Conservation (phyloP, 2,329 filamentous ascomycete species). For the Metarhizium sp. region DNA sequence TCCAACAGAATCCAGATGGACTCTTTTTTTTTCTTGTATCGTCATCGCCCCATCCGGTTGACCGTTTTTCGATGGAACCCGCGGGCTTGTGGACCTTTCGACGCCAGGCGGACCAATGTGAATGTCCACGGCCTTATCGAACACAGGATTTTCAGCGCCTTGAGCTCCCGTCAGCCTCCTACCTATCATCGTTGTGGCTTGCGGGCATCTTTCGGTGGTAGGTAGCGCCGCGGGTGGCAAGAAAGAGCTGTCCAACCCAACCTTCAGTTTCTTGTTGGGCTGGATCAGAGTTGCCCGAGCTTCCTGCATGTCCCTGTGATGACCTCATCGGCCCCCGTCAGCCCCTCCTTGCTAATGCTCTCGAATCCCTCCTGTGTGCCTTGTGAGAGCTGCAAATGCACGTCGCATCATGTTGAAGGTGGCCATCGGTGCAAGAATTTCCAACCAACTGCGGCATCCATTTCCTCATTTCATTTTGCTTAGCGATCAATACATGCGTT, state of each 20-base stretch:
- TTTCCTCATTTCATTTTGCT: background rate
- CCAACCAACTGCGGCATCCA: background rate
- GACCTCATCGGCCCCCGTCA: background rate
- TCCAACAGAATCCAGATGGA: background rate
- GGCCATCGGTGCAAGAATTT: background rate
- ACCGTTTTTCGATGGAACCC: background rate
- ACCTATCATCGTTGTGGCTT: background rate
- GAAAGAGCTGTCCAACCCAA: background rate
- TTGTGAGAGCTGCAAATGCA: background rate
- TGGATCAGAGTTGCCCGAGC: background rate
- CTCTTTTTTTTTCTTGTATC: slow-evolving; percentile 14
- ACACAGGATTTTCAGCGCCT: background rate
- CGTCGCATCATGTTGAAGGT: background rate
- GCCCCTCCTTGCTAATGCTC: background rate
- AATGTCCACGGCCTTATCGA: background rate
- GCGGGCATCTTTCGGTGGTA: background rate
- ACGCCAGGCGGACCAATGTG: background rate
- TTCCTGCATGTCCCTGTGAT: background rate
- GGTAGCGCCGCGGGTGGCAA: background rate
- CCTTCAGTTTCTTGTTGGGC: background rate
- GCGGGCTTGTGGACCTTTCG: background rate
- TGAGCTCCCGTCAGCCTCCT: background rate
- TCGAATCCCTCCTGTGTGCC: background rate
- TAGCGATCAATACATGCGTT: background rate
- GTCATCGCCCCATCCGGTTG: slow-evolving; percentile 26